Evolutionary conservation across 371 early-diverging fungal genomes (phyloP), one percentile per base, ranked within the genome.

Genomic region (Mucor piriformis): DNA sequence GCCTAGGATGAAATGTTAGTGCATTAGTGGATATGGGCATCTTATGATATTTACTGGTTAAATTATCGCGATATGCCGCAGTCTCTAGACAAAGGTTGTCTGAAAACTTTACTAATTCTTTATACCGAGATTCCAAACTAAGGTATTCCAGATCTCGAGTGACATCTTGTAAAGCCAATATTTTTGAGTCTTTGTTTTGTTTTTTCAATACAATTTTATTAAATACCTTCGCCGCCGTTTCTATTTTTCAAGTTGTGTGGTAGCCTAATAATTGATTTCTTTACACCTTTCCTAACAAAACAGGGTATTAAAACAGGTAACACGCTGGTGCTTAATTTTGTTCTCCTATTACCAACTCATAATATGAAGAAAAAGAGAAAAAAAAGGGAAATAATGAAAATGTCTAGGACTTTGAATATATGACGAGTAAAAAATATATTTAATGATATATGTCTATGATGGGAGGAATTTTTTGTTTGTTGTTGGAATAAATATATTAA

Each of bases 201-300:
- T 12, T 34, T 51, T 20, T 37, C 34, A 37, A 1, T 6, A 20
- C 6, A 12, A 46, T 11, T 21, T 21, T 46, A 11, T 23, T 7
- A 3, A 21, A 23, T 49, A 63, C 63, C 63, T 23, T 58, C 59
- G 32, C 56, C 56, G 18, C 58, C 63, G 32, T 68, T 63, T 38
- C 60, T 68, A 12, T 59, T 59, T 46, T 59, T 50, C 6, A 68
- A 54, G 34, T 63, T 64, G 50, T 68, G 63, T 16, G 68, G 68
- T n/a, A 68, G 56, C 29, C 68, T 59, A 42, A 56, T 60, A 12
- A 68, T 52, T 27, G 68, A 55, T 34, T 63, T 68, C 48, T 54
- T 68, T 32, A 68, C 58, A 46, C 67, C 67, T 59, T 57, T 73
- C 73, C 73, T 73, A 25, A n/a, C 2, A 25, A 6, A 37, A 24